Evolutionary conservation across 1,284 basidiomycete species (phyloP).

Genomic region (Xerocomus minutiporus): DNA sequence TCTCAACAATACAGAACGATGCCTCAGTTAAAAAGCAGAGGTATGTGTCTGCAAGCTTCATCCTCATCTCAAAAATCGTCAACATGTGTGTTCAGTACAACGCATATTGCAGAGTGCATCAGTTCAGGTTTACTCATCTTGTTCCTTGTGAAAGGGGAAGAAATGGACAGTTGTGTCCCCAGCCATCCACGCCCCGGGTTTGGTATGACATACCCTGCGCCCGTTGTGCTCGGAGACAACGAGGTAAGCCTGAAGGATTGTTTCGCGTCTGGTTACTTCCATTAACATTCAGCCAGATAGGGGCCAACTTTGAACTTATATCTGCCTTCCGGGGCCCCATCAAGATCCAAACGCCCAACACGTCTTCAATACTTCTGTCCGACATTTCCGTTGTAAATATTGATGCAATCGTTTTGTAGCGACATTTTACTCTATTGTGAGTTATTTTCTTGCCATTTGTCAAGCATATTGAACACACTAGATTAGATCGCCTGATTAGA

Average conservation of each 20-base stretch:
- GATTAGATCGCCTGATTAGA: conserved; percentile 4
- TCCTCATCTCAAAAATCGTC: no score
- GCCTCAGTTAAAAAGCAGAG: no score
- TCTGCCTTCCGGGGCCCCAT: not conserved
- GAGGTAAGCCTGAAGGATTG: no score
- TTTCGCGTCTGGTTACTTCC: not conserved
- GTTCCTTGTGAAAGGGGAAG: not conserved
- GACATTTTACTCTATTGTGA: conserved; percentile 3
- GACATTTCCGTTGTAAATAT: no score
- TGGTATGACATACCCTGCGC: no score
- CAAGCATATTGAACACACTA: not conserved
- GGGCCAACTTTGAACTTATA: not conserved
- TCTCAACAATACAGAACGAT: no score
- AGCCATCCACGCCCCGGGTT: no score
- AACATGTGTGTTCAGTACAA: no score
- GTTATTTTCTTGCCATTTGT: not conserved
- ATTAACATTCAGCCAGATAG: not conserved
- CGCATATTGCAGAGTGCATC: conserved; percentile 1
- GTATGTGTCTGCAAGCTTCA: no score
- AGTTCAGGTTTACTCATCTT: conserved; percentile 2
- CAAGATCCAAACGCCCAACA: not conserved
- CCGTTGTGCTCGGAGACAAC: no score
- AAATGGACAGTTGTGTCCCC: no score
- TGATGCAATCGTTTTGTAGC: not conserved
- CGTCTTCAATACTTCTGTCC: not conserved